phyloP scores from a whole-genome alignment of 306 rosid species.

The Alnus rubra region DNA sequence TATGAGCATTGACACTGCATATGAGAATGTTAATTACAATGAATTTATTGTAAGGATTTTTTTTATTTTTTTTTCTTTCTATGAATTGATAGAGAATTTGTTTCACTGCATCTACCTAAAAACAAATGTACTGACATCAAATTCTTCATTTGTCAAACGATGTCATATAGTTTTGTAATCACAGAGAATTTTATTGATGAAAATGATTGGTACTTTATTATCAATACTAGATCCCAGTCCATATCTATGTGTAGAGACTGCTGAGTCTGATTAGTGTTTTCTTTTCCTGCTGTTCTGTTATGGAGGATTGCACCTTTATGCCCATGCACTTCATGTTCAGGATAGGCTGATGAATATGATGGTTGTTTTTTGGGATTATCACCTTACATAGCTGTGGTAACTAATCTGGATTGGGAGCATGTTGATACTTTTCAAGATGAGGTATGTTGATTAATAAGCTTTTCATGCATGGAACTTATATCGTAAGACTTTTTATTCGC shows the following conservation, averaged over 20 bases:
- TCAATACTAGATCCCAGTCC: background rate
- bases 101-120: background rate
- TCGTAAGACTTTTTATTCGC: background rate
- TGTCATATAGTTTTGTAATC: background rate
- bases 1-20: background rate
- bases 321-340: slow-evolving; percentile 1
- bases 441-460: slow-evolving; percentile 14
- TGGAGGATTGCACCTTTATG: background rate
- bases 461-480: background rate
- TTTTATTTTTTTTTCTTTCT: background rate
- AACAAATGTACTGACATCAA: background rate
- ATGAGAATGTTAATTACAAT: background rate
- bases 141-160: background rate
- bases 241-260: background rate
- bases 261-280: background rate
- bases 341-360: slow-evolving; percentile 43
- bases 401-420: slow-evolving; percentile 38
- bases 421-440: slow-evolving; percentile 31
- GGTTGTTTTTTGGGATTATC: slow-evolving; percentile 28
- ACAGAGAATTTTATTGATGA: background rate
- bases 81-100: background rate
- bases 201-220: background rate
- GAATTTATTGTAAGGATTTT: background rate
- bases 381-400: slow-evolving; percentile 27
- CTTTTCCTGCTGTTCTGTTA: background rate